phyloP scores from a whole-genome alignment of 208 protist genomes.

The Trypanosoma conorhini region DNA sequence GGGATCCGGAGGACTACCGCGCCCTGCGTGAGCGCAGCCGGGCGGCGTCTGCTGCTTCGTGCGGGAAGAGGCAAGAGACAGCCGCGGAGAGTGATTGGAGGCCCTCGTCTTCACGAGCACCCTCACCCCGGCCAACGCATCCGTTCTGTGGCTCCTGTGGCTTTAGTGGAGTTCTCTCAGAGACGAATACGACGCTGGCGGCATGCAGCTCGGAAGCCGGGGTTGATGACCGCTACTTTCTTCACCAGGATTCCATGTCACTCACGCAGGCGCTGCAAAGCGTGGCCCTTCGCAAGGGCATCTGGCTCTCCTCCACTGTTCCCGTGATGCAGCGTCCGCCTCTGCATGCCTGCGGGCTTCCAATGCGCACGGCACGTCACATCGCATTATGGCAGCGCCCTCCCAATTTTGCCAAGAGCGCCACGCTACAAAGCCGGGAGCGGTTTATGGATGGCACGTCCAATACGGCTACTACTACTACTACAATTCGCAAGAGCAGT shows the following conservation, averaged over 20 bases:
- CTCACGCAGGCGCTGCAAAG: constrained; percentile 24
- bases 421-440: neutral
- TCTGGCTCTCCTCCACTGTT: constrained; percentile 29
- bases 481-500: neutral
- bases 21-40: constrained; percentile 11
- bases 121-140: too few relatives aligned
- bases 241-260: constrained; percentile 20
- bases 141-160: neutral
- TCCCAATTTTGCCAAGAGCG: neutral
- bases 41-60: neutral
- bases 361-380: constrained; percentile 23
- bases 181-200: neutral
- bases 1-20: constrained; percentile 39
- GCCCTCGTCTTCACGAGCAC: neutral
- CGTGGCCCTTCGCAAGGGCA: constrained; percentile 22
- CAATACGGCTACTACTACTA: neutral
- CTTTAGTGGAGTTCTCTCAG: neutral
- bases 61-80: neutral
- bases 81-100: neutral
- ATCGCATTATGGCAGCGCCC: constrained; percentile 26
- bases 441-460: neutral
- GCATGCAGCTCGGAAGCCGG: neutral
- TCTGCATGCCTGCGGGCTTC: constrained; percentile 31
- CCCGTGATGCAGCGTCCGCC: constrained; percentile 26
- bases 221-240: constrained; percentile 15